Conservation (phyloP, 176 grass and related monocot genomes). For the Ensete glaucum region DNA sequence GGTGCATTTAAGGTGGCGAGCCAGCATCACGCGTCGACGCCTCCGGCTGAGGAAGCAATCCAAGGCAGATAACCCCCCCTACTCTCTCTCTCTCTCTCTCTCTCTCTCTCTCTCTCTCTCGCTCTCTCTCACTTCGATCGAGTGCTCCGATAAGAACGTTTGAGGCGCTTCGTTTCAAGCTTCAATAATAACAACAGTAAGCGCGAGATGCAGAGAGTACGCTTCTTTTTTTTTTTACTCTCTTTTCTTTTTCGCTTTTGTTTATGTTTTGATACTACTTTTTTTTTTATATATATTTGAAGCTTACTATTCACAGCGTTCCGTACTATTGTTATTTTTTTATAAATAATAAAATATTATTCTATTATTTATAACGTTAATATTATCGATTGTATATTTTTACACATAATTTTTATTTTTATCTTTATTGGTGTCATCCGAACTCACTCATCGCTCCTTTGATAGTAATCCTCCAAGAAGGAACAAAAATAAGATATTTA, state of each 20-base stretch:
- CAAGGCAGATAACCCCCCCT: not conserved
- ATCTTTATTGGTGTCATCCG: too few species aligned
- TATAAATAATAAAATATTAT: too few species aligned
- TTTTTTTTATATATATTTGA: not conserved
- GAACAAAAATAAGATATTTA: too few species aligned
- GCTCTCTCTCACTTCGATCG: not conserved
- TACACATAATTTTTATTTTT: too few species aligned
- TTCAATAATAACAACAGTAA: not conserved
- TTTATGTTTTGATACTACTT: not conserved
- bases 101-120: not conserved
- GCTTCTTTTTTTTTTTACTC: too few species aligned
- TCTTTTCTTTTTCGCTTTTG: not conserved
- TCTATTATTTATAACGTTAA: too few species aligned
- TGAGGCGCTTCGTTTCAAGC: conserved; percentile 1
- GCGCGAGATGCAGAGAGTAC: not conserved
- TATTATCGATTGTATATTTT: too few species aligned
- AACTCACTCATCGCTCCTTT: too few species aligned
- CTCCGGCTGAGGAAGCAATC: not conserved
- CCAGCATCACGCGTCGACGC: not conserved
- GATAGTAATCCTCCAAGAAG: too few species aligned
- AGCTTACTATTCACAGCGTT: not conserved
- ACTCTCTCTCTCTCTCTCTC: too few species aligned
- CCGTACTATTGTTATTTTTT: too few species aligned
- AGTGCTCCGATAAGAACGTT: not conserved
- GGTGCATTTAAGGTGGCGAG: not conserved